Percentiles rank a stretch among this genome's conserved stretches.
Conservation (phyloP, 2,329 filamentous ascomycete species). For the Paecilomyces niveus region DNA sequence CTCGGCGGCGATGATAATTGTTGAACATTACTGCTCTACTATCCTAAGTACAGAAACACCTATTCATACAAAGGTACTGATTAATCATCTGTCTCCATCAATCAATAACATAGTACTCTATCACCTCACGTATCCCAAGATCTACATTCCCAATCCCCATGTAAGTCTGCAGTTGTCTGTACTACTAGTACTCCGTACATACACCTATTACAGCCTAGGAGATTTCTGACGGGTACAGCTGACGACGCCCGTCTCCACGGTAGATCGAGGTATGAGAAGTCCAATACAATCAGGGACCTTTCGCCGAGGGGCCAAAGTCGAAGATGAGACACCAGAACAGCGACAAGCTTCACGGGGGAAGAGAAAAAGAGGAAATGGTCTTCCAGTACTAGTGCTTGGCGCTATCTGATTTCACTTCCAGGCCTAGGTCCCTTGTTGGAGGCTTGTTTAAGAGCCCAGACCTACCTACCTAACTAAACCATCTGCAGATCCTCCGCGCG, state of each 20-base stretch:
- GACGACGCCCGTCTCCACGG: neutral
- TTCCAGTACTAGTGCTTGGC: no score
- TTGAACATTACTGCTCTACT: neutral
- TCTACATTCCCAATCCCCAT: neutral
- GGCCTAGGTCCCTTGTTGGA: no score
- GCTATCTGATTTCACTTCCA: no score
- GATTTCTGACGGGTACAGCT: neutral
- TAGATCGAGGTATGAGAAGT: neutral
- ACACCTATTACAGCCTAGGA: neutral
- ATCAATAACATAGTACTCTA: no score
- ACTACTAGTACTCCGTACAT: neutral
- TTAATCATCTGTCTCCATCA: no score
- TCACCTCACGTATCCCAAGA: no score
- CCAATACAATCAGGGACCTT: neutral
- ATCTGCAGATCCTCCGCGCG: neutral
- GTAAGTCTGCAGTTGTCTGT: neutral
- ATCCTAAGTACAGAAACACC: no score
- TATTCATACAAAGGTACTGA: no score
- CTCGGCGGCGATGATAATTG: neutral
- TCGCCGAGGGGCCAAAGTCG: neutral
- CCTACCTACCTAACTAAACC: neutral
- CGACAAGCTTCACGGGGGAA: neutral
- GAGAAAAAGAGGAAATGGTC: no score
- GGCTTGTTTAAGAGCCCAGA: neutral
- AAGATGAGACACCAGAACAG: neutral